Base-by-base conservation (phyloP, 352 stramenopile species). In the Pythium aristosporum region DNA sequence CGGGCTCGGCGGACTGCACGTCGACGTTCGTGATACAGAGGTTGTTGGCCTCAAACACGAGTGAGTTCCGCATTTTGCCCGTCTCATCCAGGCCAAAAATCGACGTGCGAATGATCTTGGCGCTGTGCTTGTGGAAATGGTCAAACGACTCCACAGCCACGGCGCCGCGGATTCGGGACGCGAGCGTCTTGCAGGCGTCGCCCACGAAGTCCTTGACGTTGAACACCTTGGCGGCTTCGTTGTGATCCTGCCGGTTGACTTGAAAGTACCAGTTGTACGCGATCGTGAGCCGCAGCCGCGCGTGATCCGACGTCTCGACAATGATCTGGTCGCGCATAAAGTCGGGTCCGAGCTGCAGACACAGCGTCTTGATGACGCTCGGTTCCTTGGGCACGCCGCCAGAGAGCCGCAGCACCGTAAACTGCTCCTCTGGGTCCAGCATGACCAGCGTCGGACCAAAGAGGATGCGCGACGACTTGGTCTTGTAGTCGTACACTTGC, bases 271-370 rank as follows among this genome's bases (percentile, higher is more conserved):
- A 93, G 57, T 93, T 93, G 77, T 93, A 93, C 25, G 84, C 82
- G 57, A 93, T 89, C 3, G 84, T 93, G 36, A 93, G 69, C 28
- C 75, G 84, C 37, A 93, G 54, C 1, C 84, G 79, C 12, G 84
- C 84, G 57, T 93, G 84, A 39, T 93, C 84, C 3, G 82, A 91
- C 13, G 84, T 93, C 65, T 93, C 84, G 2, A 93, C 85, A 39
- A 89, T 90, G 59, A 92, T 92, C 60, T 88, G 73, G 54, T 93
- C 85, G 36, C 82, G 82, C 85, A 93, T 93, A 51, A 93, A 93
- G 57, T 93, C 85, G 0, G 85, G 85, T 9, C 85, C 85, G 13
- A 93, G 81, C 63, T 91, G 85, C 34, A 93, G 60, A 63, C 82
- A 91, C 41, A 93, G 68, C 30, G 82, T 93, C 23, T 82, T 81